Evolutionary conservation across 1,284 basidiomycete genomes (phyloP).

Genomic region (Puccinia polysora): DNA sequence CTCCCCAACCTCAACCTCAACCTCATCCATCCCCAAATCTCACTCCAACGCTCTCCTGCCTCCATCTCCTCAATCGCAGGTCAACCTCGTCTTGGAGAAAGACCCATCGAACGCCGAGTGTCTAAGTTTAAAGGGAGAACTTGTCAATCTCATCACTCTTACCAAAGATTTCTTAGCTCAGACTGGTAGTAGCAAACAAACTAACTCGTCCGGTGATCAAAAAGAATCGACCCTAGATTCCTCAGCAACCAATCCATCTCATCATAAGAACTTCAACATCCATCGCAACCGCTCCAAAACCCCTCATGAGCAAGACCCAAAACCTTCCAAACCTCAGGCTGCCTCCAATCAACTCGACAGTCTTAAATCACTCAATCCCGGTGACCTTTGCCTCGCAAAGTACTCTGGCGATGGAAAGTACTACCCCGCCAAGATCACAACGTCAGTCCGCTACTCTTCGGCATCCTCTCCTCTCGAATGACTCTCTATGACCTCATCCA

Average conservation of each 20-base stretch:
- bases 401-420: slow-evolving; percentile 82
- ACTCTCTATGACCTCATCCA: slow-evolving; percentile 32
- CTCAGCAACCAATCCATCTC: slow-evolving; percentile 45
- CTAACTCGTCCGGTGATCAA: slow-evolving; percentile 61
- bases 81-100: slow-evolving; percentile 73
- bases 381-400: slow-evolving; percentile 86
- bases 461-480: not conserved
- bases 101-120: slow-evolving; percentile 77
- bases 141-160: slow-evolving; percentile 82
- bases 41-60: slow-evolving; percentile 43
- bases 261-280: slow-evolving; percentile 22
- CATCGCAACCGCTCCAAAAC: slow-evolving; percentile 40
- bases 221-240: slow-evolving; percentile 58
- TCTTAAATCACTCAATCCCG: slow-evolving; percentile 59
- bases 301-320: not conserved
- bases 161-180: slow-evolving; percentile 71
- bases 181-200: slow-evolving; percentile 55
- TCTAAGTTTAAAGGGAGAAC: slow-evolving; percentile 67
- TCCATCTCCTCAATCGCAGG: slow-evolving; percentile 66
- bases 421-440: slow-evolving; percentile 83
- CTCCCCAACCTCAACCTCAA: not conserved
- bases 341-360: slow-evolving; percentile 46
- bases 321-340: slow-evolving; percentile 31
- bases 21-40: not conserved
- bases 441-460: not conserved